A percentile compares a stretch with the other conserved stretches of the same genome.
Evolutionary conservation across 2,329 filamentous ascomycete genomes (phyloP).

Genomic region (Aschersonia sp.): DNA sequence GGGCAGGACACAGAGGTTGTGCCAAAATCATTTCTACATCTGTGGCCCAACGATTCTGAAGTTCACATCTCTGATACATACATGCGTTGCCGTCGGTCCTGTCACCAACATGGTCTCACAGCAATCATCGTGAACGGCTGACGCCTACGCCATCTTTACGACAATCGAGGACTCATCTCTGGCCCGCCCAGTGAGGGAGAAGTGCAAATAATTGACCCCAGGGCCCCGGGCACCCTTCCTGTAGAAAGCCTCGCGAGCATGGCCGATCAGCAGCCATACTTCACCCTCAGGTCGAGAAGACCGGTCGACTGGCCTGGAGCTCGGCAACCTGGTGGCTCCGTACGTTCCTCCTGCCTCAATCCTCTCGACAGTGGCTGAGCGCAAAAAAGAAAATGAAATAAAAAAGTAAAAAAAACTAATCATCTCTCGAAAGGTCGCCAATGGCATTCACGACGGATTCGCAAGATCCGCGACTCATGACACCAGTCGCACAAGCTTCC

Average conservation of each 20-base stretch:
- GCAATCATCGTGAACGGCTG: too few relatives aligned
- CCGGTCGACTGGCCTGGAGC: constrained; percentile 29
- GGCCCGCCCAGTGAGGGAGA: too few relatives aligned
- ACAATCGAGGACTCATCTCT: too few relatives aligned
- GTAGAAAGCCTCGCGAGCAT: background rate
- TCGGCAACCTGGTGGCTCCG: constrained; percentile 32
- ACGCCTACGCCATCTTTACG: too few relatives aligned
- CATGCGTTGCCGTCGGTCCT: too few relatives aligned
- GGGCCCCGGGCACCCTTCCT: too few relatives aligned
- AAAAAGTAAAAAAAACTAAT: background rate
- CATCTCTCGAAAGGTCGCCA: background rate
- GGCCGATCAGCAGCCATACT: constrained; percentile 27
- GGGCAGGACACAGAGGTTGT: too few relatives aligned
- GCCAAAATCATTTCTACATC: background rate
- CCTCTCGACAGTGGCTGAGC: background rate
- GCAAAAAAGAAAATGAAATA: too few relatives aligned
- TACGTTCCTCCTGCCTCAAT: constrained; percentile 17
- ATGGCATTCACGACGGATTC: constrained; percentile 10
- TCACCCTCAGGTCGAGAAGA: constrained; percentile 36
- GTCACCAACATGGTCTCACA: too few relatives aligned
- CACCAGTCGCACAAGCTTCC: constrained; percentile 41
- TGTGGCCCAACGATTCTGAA: too few relatives aligned
- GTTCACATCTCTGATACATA: too few relatives aligned
- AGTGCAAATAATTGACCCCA: too few relatives aligned
- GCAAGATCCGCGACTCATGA: constrained; percentile 35